Evolutionary conservation across 306 rosid genomes (phyloP).

Genomic region (Pachyrhizus erosus): DNA sequence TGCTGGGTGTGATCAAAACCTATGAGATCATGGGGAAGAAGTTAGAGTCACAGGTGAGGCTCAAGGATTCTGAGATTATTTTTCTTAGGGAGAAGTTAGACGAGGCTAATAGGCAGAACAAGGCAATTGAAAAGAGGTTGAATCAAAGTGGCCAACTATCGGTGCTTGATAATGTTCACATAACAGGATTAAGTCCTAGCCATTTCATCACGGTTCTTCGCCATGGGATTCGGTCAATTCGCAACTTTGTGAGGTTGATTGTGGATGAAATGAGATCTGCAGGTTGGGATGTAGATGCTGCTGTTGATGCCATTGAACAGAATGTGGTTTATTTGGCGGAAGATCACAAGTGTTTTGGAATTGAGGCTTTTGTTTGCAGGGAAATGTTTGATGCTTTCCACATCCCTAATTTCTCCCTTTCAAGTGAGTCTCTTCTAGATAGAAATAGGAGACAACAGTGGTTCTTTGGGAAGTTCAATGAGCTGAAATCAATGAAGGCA

Average conservation of each 20-base stretch:
- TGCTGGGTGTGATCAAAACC: conserved; percentile 67
- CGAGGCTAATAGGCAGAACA: conserved; percentile 65
- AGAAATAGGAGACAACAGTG: conserved; percentile 48
- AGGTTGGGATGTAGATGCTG: conserved; percentile 70
- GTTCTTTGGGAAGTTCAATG: conserved; percentile 66
- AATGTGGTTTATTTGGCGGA: conserved; percentile 58
- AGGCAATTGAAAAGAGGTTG: conserved; percentile 64
- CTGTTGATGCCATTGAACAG: conserved; percentile 63
- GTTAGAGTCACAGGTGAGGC: conserved; percentile 74
- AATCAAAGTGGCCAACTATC: conserved; percentile 71
- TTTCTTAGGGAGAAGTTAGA: conserved; percentile 76
- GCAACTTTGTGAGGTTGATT: conserved; percentile 66
- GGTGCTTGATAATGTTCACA: conserved; percentile 61
- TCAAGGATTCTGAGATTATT: conserved; percentile 76
- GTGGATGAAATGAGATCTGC: conserved; percentile 73
- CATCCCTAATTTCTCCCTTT: conserved; percentile 63
- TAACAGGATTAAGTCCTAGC: conserved; percentile 62
- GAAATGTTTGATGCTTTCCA: conserved; percentile 85
- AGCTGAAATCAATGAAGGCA: conserved; percentile 65
- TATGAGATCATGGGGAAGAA: conserved; percentile 72
- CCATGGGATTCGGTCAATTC: conserved; percentile 60
- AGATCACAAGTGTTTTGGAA: conserved; percentile 79
- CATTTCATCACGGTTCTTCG: conserved; percentile 69
- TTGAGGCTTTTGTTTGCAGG: conserved; percentile 79
- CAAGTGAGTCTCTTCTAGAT: conserved; percentile 50